Conservation (phyloP, 164 flowering plant species). For the Vitis amurensis region DNA sequence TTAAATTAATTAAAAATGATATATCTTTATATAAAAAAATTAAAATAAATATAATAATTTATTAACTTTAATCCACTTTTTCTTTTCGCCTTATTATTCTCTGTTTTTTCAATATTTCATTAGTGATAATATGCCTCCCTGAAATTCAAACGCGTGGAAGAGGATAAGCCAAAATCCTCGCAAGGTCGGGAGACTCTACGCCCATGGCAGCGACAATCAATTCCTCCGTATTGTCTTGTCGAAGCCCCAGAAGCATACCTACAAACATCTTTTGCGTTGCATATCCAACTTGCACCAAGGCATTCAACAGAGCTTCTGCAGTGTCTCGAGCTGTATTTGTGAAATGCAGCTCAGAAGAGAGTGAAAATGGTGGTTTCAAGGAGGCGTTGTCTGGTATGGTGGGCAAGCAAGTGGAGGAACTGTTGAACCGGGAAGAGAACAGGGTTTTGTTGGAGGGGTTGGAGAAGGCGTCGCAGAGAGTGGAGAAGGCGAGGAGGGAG, state of each 20-base stretch:
- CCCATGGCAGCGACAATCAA: not conserved
- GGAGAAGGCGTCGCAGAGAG: constrained; percentile 69
- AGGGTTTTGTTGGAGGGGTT: constrained; percentile 66
- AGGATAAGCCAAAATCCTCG: no score
- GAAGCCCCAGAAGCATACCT: constrained; percentile 1
- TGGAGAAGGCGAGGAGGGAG: constrained; percentile 67
- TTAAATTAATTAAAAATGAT: no score
- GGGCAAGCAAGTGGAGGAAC: constrained; percentile 62
- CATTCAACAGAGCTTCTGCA: constrained; percentile 7
- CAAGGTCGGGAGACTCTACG: no score
- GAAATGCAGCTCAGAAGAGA: constrained; percentile 34
- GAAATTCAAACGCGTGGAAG: no score
- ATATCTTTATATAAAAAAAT: no score
- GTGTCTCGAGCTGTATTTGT: constrained; percentile 6
- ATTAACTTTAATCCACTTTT: no score
- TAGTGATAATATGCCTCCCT: no score
- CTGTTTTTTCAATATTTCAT: no score
- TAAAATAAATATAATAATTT: no score
- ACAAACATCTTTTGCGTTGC: not conserved
- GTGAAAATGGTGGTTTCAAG: constrained; percentile 36
- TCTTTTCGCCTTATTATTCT: no score
- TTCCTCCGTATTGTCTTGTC: not conserved
- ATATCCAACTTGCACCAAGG: constrained; percentile 2
- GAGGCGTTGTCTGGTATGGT: constrained; percentile 63
- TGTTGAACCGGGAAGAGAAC: constrained; percentile 75